Evolutionary conservation across 331 rosid genomes (phyloP).

Genomic region (Erythrophleum ivorense): DNA sequence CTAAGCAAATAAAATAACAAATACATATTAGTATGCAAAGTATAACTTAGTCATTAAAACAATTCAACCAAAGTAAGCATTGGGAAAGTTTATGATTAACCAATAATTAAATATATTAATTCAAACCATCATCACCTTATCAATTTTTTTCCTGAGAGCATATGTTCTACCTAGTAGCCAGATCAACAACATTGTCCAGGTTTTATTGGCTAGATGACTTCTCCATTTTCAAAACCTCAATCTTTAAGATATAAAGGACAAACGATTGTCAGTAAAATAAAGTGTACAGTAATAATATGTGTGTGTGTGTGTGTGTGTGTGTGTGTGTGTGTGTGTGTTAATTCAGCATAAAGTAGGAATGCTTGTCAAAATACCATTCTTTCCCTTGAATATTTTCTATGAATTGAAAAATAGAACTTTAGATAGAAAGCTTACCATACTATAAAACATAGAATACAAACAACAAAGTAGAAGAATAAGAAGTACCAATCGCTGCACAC

Average conservation of each 20-base stretch:
- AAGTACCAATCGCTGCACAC: too few species aligned
- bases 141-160: conserved; percentile 65
- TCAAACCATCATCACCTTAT: conserved; percentile 62
- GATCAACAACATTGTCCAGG: conserved; percentile 72
- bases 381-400: too few species aligned
- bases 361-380: too few species aligned
- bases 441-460: too few species aligned
- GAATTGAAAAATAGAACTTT: too few species aligned
- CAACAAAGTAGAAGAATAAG: too few species aligned
- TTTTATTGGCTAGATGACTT: conserved; percentile 77
- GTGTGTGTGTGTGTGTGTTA: too few species aligned
- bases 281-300: background rate
- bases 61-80: conserved; percentile 25
- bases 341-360: too few species aligned
- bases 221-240: conserved; percentile 77
- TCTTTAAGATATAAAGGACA: conserved; percentile 54
- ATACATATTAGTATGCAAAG: conserved; percentile 32
- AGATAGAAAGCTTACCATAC: too few species aligned
- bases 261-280: conserved; percentile 21
- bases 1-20: conserved; percentile 32
- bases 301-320: too few species aligned
- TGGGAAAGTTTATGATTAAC: conserved; percentile 11
- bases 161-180: conserved; percentile 73
- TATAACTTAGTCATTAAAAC: conserved; percentile 16
- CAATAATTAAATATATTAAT: conserved; percentile 21